A percentile compares a stretch with the other conserved stretches of the same genome.
Evolutionary conservation across 2,329 filamentous ascomycete genomes (phyloP).

Genomic region (Neurospora crassa): DNA sequence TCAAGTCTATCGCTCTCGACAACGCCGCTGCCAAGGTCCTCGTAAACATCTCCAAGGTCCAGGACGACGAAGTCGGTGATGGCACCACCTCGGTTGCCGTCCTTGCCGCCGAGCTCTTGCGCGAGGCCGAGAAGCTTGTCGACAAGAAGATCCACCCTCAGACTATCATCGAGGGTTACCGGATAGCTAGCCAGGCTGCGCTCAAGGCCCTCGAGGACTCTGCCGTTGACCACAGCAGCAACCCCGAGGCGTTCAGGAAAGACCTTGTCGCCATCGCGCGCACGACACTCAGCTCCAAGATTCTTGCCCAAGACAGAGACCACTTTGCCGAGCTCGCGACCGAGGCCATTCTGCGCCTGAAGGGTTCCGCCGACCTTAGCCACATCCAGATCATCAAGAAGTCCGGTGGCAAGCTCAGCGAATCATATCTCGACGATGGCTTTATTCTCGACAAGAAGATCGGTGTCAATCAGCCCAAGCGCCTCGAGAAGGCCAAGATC

Average conservation of each 20-base stretch:
- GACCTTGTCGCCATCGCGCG: constrained; percentile 85
- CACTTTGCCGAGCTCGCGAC: constrained; percentile 86
- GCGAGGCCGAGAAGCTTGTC: constrained; percentile 94
- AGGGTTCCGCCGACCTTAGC: constrained; percentile 84
- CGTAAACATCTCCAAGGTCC: constrained; percentile 98
- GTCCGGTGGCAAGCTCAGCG: constrained; percentile 90
- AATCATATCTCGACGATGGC: constrained; percentile 95
- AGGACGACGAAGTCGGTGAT: constrained; percentile 97
- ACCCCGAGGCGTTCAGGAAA: constrained; percentile 73
- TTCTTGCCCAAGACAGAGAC: constrained; percentile 84
- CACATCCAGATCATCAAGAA: constrained; percentile 99
- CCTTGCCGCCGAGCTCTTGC: constrained; percentile 84
- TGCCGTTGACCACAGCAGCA: constrained; percentile 83
- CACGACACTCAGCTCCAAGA: constrained; percentile 95
- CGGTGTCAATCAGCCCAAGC: constrained; percentile 95
- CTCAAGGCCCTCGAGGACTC: constrained; percentile 73
- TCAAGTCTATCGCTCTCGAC: constrained; percentile 96
- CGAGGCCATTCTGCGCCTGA: constrained; percentile 83
- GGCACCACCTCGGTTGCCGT: constrained; percentile 98
- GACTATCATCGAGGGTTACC: constrained; percentile 98
- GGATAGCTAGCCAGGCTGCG: constrained; percentile 89
- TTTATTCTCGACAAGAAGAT: constrained; percentile 99
- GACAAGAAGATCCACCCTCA: constrained; percentile 98
- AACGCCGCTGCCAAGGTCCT: constrained; percentile 97
- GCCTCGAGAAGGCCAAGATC: constrained; percentile 96